Evolutionary conservation across 371 early-diverging fungal species (phyloP).

Genomic region (Rhizomucor miehei): DNA sequence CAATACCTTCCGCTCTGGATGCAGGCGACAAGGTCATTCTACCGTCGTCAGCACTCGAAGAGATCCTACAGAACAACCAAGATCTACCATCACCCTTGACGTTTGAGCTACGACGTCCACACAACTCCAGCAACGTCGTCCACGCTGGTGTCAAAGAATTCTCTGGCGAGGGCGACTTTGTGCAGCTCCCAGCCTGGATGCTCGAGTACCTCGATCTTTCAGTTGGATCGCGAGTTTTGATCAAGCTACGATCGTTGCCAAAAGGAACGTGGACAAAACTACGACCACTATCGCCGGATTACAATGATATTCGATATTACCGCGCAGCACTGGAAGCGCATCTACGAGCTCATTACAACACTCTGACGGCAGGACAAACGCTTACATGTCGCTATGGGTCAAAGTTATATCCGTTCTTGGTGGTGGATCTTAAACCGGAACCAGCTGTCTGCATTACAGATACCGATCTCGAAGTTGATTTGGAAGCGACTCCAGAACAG

Average conservation of each 20-base stretch:
- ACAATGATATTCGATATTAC: conserved; percentile 66
- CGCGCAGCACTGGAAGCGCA: conserved; percentile 73
- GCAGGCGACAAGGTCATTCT: conserved; percentile 67
- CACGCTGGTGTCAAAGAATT: conserved; percentile 84
- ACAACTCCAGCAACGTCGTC: conserved; percentile 29
- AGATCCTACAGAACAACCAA: conserved; percentile 31
- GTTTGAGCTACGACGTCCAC: conserved; percentile 61
- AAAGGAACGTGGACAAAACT: conserved; percentile 74
- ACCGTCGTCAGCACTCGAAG: conserved; percentile 57
- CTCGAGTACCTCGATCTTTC: conserved; percentile 34
- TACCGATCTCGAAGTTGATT: conserved; percentile 84
- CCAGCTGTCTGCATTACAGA: conserved; percentile 71
- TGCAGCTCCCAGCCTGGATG: conserved; percentile 65
- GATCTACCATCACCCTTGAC: conserved; percentile 66
- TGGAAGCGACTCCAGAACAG: conserved; percentile 49
- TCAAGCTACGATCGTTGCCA: conserved; percentile 52
- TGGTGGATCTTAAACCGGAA: conserved; percentile 67
- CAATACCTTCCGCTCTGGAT: conserved; percentile 22
- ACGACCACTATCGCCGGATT: conserved; percentile 53
- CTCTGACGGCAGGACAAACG: conserved; percentile 67
- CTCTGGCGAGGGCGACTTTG: conserved; percentile 44
- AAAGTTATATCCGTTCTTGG: conserved; percentile 54
- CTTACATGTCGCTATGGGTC: conserved; percentile 61
- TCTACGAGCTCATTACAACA: conserved; percentile 70
- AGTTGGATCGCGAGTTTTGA: conserved; percentile 42